These are phyloP conservation scores for Cicer judaicum DNA, from an alignment of 306 rosid genomes.

Conservation along the genomic window DNA sequence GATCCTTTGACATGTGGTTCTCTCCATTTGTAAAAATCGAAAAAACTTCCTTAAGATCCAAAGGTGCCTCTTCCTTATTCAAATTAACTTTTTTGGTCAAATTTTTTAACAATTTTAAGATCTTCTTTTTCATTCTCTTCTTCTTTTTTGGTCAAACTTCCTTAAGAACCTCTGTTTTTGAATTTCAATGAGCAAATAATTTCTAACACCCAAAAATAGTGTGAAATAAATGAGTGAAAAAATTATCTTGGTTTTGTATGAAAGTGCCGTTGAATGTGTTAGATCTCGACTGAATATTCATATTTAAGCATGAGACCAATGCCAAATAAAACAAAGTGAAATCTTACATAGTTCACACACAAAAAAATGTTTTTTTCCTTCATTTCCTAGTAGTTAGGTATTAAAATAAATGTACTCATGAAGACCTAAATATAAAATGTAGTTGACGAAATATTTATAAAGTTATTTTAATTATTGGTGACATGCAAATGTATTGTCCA, in stretches of 20 bases:
- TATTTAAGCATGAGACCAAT: slow-evolving; percentile 1
- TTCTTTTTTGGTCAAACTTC: slow-evolving; percentile 28
- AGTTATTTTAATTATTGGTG: slow-evolving; percentile 10
- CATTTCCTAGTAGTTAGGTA: not conserved
- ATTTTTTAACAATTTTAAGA: slow-evolving; percentile 53
- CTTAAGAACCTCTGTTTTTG: slow-evolving; percentile 30
- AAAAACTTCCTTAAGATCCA: slow-evolving; percentile 66
- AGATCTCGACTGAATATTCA: not conserved
- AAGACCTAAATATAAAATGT: slow-evolving; percentile 31
- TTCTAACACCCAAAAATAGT: not conserved
- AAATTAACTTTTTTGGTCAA: slow-evolving; percentile 63
- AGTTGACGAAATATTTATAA: not conserved
- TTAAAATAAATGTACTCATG: not conserved
- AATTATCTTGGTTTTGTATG: not conserved
- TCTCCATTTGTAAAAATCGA: slow-evolving; percentile 55
- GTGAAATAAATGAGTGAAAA: not conserved
- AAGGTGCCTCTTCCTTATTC: slow-evolving; percentile 56
- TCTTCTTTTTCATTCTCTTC: slow-evolving; percentile 12
- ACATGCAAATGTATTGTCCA: not conserved
- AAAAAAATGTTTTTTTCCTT: not conserved
- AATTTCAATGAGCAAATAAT: slow-evolving; percentile 19
- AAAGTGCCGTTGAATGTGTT: not conserved
- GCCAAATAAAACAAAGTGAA: not conserved
- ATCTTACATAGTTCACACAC: slow-evolving; percentile 27
- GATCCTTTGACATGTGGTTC: slow-evolving; percentile 54